A percentile compares a stretch with the other conserved stretches of the same genome.
phyloP scores from a whole-genome alignment of 129 eudicot genomes.

The Artemisia argyi region DNA sequence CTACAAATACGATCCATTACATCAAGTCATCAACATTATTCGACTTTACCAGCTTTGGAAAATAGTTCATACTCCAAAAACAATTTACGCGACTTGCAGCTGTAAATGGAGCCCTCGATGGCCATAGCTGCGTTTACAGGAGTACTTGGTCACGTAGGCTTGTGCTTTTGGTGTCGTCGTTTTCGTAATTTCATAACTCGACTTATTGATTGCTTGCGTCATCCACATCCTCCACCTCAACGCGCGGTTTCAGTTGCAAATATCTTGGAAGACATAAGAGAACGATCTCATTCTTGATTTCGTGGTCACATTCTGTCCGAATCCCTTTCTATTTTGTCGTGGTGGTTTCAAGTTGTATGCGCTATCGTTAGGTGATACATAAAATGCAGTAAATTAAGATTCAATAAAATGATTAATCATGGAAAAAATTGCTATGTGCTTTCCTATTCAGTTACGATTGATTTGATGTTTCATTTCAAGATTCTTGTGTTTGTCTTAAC shows the following conservation, averaged over 20 bases:
- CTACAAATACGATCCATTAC: not conserved
- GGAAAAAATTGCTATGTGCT: no score
- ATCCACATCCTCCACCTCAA: conserved; percentile 34
- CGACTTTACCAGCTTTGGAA: not conserved
- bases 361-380: not conserved
- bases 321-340: no score
- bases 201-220: conserved; percentile 31
- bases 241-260: conserved; percentile 14
- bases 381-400: not conserved
- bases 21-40: not conserved
- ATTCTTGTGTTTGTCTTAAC: no score
- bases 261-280: conserved; percentile 17
- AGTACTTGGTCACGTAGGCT: conserved; percentile 32
- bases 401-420: no score
- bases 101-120: conserved; percentile 30
- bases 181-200: conserved; percentile 23
- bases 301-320: not conserved
- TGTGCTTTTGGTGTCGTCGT: conserved; percentile 35
- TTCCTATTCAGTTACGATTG: no score
- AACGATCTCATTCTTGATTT: conserved; percentile 4
- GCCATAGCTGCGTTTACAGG: conserved; percentile 29
- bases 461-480: no score
- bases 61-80: not conserved
- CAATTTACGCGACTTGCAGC: not conserved
- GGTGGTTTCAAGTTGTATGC: not conserved